Evolutionary conservation across 2,329 filamentous ascomycete genomes (phyloP).

Genomic region (Zymoseptoria crescenta): DNA sequence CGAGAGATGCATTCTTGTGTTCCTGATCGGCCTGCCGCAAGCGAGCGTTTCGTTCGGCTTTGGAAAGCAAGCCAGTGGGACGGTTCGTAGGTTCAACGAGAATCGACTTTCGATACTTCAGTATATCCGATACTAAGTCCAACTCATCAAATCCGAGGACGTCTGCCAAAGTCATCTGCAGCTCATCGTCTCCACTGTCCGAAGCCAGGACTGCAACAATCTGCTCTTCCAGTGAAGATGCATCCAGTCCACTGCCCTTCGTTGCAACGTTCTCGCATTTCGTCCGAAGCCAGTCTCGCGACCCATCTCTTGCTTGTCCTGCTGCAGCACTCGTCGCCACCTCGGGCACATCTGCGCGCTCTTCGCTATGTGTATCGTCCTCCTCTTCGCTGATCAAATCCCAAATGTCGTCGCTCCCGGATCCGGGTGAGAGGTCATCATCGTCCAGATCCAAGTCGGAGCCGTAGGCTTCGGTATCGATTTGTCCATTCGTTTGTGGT

Average conservation of each 20-base stretch:
- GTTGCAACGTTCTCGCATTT: constrained; percentile 61
- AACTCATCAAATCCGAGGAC: constrained; percentile 88
- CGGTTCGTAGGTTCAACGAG: constrained; percentile 36
- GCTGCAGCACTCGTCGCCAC: constrained; percentile 42
- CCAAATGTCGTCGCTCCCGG: constrained; percentile 77
- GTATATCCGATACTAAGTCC: constrained; percentile 86
- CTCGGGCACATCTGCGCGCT: constrained; percentile 44
- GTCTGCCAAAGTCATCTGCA: constrained; percentile 86
- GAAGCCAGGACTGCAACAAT: constrained; percentile 67
- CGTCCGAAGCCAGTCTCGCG: constrained; percentile 57
- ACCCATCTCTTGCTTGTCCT: constrained; percentile 13
- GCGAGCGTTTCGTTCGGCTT: constrained; percentile 68
- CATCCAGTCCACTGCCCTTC: constrained; percentile 58
- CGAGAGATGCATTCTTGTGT: constrained; percentile 71
- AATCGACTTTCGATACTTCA: constrained; percentile 66
- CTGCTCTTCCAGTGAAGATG: constrained; percentile 67
- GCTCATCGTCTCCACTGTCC: constrained; percentile 64
- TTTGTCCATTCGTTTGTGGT: constrained; percentile 39
- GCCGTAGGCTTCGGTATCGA: constrained; percentile 37
- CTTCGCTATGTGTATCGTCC: constrained; percentile 58
- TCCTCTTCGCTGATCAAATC: constrained; percentile 76
- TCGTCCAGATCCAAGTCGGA: constrained; percentile 57
- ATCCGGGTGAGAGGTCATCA: constrained; percentile 53
- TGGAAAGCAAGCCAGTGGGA: constrained; percentile 56
- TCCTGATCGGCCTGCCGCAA: constrained; percentile 68